Conservation (phyloP, 176 grass and related monocot species). For the Tillandsia fasciculata region DNA sequence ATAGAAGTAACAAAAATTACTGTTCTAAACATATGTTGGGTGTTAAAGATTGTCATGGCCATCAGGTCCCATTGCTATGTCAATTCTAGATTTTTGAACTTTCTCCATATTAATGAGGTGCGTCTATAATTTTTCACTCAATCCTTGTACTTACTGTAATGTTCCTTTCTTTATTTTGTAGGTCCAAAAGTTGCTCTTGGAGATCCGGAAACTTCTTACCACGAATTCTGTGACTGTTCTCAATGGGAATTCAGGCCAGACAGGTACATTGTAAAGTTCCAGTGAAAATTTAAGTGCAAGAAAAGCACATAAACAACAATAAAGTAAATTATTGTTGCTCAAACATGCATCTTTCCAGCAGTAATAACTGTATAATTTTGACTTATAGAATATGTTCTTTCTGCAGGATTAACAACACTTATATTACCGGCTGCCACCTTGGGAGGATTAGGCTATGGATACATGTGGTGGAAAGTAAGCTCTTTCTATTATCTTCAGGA, state of each 20-base stretch:
- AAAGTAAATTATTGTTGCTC: too few species aligned
- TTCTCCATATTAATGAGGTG: too few species aligned
- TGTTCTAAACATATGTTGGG: too few species aligned
- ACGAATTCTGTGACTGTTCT: constrained; percentile 54
- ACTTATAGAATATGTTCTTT: constrained; percentile 4
- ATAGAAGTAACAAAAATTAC: too few species aligned
- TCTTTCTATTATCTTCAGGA: constrained; percentile 9
- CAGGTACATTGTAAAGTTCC: constrained; percentile 38
- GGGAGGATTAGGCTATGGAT: constrained; percentile 77
- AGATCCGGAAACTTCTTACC: constrained; percentile 40
- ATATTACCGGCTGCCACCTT: constrained; percentile 81
- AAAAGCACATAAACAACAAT: neutral
- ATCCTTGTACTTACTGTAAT: neutral
- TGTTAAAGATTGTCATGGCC: too few species aligned
- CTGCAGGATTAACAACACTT: constrained; percentile 56
- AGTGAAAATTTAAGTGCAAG: neutral
- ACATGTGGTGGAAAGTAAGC: constrained; percentile 99
- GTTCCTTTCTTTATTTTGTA: constrained; percentile 15
- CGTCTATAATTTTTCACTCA: too few species aligned
- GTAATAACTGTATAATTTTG: neutral
- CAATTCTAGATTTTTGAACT: too few species aligned
- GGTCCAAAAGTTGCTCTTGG: constrained; percentile 57
- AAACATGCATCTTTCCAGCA: too few species aligned
- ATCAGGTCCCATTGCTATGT: too few species aligned
- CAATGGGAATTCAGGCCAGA: constrained; percentile 52